A percentile compares a stretch with the other conserved stretches of the same genome.
Conservation (phyloP, 306 rosid species). For the Canavalia ensiformis region DNA sequence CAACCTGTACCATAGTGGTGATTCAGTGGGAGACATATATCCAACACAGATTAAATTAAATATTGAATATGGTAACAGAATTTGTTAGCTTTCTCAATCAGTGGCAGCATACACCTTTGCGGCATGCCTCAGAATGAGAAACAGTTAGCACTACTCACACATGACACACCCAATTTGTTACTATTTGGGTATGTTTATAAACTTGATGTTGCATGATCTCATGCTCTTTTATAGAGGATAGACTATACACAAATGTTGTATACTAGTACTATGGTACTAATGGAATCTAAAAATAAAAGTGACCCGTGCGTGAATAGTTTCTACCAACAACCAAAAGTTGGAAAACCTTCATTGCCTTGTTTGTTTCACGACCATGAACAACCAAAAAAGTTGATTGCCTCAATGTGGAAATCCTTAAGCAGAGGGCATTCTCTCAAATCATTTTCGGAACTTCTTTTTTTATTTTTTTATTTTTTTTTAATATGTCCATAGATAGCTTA, state of each 20-base stretch:
- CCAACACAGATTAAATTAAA: slow-evolving; percentile 7
- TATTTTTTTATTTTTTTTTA: background rate
- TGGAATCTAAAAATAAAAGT: slow-evolving; percentile 39
- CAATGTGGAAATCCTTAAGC: slow-evolving; percentile 50
- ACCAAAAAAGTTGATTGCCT: slow-evolving; percentile 47
- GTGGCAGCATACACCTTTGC: slow-evolving; percentile 45
- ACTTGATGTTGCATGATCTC: slow-evolving; percentile 47
- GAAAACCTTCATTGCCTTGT: slow-evolving; percentile 36
- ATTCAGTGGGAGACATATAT: background rate
- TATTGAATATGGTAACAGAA: slow-evolving; percentile 4
- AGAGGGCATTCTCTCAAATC: slow-evolving; percentile 42
- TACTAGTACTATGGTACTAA: slow-evolving; percentile 25
- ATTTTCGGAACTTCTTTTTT: slow-evolving; percentile 6
- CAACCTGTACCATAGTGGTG: background rate
- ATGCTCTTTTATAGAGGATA: slow-evolving; percentile 30
- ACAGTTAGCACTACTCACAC: slow-evolving; percentile 37
- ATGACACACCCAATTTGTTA: slow-evolving; percentile 14
- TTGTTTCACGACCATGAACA: slow-evolving; percentile 44
- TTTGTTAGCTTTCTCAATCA: slow-evolving; percentile 38
- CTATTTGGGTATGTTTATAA: slow-evolving; percentile 41
- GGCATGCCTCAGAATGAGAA: slow-evolving; percentile 49
- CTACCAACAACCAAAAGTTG: slow-evolving; percentile 4
- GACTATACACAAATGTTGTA: background rate
- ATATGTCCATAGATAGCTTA: background rate
- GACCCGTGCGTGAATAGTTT: slow-evolving; percentile 39